phyloP scores from a whole-genome alignment of 495 filamentous ascomycete genomes.

The Gamarada debralockiae region DNA sequence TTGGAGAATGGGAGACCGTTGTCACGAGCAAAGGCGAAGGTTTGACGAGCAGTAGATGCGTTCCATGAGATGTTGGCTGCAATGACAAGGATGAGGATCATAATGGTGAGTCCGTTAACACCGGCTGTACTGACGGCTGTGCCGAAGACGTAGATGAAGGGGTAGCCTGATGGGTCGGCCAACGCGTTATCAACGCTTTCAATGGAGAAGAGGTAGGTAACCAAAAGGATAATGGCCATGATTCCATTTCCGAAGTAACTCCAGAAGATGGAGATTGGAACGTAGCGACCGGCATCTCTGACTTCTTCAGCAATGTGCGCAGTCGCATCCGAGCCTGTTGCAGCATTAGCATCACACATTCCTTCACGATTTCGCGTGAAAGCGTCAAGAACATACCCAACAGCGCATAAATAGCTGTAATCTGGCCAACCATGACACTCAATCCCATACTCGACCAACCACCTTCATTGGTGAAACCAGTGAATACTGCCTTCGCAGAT shows the following conservation, averaged over 20 bases:
- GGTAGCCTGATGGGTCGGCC: slow-evolving; percentile 35
- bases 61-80: slow-evolving; percentile 33
- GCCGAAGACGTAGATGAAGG: slow-evolving; percentile 45
- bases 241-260: slow-evolving; percentile 40
- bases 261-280: slow-evolving; percentile 44
- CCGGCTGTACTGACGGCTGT: slow-evolving; percentile 28
- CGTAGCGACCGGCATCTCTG: slow-evolving; percentile 42
- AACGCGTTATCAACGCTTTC: slow-evolving; percentile 35
- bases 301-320: slow-evolving; percentile 47
- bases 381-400: slow-evolving; percentile 4
- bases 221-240: slow-evolving; percentile 39
- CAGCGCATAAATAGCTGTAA: slow-evolving; percentile 29
- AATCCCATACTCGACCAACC: slow-evolving; percentile 36
- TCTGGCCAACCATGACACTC: slow-evolving; percentile 38
- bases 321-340: slow-evolving; percentile 51
- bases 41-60: slow-evolving; percentile 46
- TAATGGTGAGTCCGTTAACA: slow-evolving; percentile 29
- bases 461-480: slow-evolving; percentile 37
- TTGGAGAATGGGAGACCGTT: slow-evolving; percentile 44
- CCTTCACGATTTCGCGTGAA: slow-evolving; percentile 5
- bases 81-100: slow-evolving; percentile 36
- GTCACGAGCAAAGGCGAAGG: slow-evolving; percentile 53
- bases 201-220: slow-evolving; percentile 43
- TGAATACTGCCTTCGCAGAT: slow-evolving; percentile 37
- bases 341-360: slow-evolving; percentile 29